These are phyloP conservation scores for Corylus avellana DNA, from an alignment of 306 rosid species.

Conservation along the genomic window DNA sequence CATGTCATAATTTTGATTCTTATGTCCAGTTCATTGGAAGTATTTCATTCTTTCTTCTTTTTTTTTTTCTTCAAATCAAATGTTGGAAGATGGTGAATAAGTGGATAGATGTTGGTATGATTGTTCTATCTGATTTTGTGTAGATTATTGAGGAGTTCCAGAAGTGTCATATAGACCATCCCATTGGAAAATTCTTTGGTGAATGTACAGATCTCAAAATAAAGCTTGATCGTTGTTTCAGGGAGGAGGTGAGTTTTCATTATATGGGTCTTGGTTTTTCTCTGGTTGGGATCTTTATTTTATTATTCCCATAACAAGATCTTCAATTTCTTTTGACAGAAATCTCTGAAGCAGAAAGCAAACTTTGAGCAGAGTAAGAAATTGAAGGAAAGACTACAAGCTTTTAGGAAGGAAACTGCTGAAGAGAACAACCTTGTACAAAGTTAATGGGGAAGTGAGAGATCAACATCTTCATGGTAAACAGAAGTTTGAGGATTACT, in stretches of 20 bases:
- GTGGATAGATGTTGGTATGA: not conserved
- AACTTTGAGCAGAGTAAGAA: slow-evolving; percentile 90
- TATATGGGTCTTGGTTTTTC: slow-evolving; percentile 1
- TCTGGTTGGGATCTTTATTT: slow-evolving; percentile 5
- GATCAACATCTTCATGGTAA: not conserved
- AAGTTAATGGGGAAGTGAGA: not conserved
- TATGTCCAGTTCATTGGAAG: not conserved
- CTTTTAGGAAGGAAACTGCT: slow-evolving; percentile 67
- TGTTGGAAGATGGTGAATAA: not conserved
- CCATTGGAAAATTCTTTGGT: slow-evolving; percentile 74
- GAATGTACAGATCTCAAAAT: slow-evolving; percentile 90
- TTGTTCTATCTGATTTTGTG: not conserved
- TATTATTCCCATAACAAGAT: not conserved
- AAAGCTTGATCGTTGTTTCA: slow-evolving; percentile 88
- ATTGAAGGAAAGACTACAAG: slow-evolving; percentile 65
- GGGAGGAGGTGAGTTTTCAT: slow-evolving; percentile 69
- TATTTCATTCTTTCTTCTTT: not conserved
- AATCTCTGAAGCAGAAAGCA: slow-evolving; percentile 89
- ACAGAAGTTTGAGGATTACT: not conserved
- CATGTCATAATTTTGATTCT: not conserved
- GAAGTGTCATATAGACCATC: slow-evolving; percentile 81
- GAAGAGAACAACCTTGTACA: slow-evolving; percentile 37
- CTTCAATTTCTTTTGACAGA: slow-evolving; percentile 43
- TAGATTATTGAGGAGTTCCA: slow-evolving; percentile 83
- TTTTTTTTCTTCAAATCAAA: not conserved